Conservation (phyloP, 2,329 filamentous ascomycete species). For the Aspergillus transmontanensis region DNA sequence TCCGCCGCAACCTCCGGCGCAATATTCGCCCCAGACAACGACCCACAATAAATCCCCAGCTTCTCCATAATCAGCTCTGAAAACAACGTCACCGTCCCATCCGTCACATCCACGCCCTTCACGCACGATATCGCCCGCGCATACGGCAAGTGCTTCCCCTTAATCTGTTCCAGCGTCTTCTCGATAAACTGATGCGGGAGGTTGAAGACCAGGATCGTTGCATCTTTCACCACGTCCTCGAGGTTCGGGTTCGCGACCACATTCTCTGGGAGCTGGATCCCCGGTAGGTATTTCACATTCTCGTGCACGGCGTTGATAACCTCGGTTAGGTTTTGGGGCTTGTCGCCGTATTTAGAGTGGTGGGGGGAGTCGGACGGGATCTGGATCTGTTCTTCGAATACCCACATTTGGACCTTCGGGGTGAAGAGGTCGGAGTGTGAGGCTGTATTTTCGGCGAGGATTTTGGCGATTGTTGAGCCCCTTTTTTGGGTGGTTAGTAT, state of each 20-base stretch:
- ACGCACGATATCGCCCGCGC: constrained; percentile 91
- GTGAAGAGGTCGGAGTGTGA: constrained; percentile 78
- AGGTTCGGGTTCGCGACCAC: constrained; percentile 38
- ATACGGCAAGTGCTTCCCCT: constrained; percentile 81
- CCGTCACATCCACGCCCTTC: constrained; percentile 88
- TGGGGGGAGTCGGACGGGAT: constrained; percentile 72
- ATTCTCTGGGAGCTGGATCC: constrained; percentile 76
- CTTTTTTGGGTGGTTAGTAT: constrained; percentile 46
- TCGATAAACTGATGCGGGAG: constrained; percentile 70
- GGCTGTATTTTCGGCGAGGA: constrained; percentile 84
- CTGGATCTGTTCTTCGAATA: constrained; percentile 72
- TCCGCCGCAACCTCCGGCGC: constrained; percentile 87
- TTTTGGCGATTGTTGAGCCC: constrained; percentile 95
- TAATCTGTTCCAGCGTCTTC: constrained; percentile 64
- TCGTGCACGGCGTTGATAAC: constrained; percentile 90
- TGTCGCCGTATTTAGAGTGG: constrained; percentile 64
- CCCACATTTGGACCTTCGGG: constrained; percentile 50
- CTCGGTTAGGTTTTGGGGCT: constrained; percentile 78
- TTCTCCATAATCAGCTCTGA: constrained; percentile 86
- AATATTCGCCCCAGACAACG: constrained; percentile 89
- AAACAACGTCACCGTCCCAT: constrained; percentile 79
- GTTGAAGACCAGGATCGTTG: constrained; percentile 90
- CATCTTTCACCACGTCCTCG: constrained; percentile 71
- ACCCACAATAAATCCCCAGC: constrained; percentile 89
- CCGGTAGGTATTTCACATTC: constrained; percentile 93